Base-by-base conservation (phyloP, 805 yeast species). In the Pichia phayaonensis region DNA sequence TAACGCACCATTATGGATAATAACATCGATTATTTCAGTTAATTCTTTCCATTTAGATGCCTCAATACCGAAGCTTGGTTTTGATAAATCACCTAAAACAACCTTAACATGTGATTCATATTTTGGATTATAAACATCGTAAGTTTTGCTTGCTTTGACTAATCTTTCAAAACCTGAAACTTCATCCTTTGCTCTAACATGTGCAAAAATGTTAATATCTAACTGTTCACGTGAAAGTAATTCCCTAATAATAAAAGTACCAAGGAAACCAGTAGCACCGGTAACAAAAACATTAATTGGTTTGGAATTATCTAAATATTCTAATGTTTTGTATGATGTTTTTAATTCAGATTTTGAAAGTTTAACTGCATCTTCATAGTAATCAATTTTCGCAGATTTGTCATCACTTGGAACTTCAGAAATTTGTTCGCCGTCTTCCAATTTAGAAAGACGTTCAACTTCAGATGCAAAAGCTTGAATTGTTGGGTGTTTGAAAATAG, bases 191-290 rank as follows among this genome's bases (percentile, higher is more conserved):
- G 98, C 98, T 67, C 99, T 82, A 8, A 90, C 99, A 64, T 95
- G 99, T 12, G 96, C 96, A 64, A 69, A 83, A 4, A 90, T 76
- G 58, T 77, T 81, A 58, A 86, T 74, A 27, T 77, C 66, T 29
- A 70, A 58, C 8, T 72, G 66, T 79, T 48, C 72, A 72, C 60
- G 52, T 13, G 49, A 45, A 57, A 94, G 72, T 42, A 94, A 69
- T 57, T 94, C 95, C 31, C 86, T 75, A 43, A 94, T 68, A 46
- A 94, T 83, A 66, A 85, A 94, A 1, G 97, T 81, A 34, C 99
- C 99, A 51, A 94, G 71, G 79, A 92, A 94, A 2, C 99, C 99
- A 39, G 99, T 95, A 39, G 83, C 86, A 63, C 99, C 99, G 26
- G 99, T 94, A 42, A 94, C 80, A 59, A 94, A 89, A 2, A 90